Percentiles rank a stretch among this genome's conserved stretches.
Evolutionary conservation across 495 filamentous ascomycete species (phyloP).

Genomic region (Penicillium pulvis): DNA sequence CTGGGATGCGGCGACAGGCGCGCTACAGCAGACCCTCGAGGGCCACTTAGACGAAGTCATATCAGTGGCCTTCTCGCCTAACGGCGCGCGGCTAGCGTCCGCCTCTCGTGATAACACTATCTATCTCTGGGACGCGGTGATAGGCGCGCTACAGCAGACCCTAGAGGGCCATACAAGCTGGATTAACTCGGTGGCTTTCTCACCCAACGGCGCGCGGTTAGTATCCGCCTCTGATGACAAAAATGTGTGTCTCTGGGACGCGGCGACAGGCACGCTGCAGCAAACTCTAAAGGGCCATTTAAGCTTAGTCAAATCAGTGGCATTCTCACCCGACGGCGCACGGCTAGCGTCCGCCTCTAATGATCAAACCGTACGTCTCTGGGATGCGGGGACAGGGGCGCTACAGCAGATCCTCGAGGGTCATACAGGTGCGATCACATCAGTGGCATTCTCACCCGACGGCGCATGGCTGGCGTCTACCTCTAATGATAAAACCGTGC

Average conservation of each 20-base stretch:
- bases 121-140: neutral
- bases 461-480: neutral
- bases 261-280: too few relatives aligned
- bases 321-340: neutral
- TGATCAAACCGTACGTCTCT: neutral
- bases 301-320: neutral
- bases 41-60: neutral
- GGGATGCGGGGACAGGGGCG: neutral
- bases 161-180: too few relatives aligned
- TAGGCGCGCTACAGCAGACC: too few relatives aligned
- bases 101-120: neutral
- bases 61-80: conserved; percentile 1
- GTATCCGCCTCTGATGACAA: neutral
- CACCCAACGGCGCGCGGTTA: neutral
- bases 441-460: conserved; percentile 29
- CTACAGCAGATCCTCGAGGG: conserved; percentile 16
- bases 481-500: neutral
- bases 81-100: neutral
- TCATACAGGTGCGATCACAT: conserved; percentile 15
- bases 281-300: neutral
- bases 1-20: neutral
- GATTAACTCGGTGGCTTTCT: neutral
- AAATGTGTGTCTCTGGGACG: neutral
- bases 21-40: too few relatives aligned
- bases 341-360: neutral